Conservation (phyloP, 2,329 filamentous ascomycete species). For the Penicillium sp. region DNA sequence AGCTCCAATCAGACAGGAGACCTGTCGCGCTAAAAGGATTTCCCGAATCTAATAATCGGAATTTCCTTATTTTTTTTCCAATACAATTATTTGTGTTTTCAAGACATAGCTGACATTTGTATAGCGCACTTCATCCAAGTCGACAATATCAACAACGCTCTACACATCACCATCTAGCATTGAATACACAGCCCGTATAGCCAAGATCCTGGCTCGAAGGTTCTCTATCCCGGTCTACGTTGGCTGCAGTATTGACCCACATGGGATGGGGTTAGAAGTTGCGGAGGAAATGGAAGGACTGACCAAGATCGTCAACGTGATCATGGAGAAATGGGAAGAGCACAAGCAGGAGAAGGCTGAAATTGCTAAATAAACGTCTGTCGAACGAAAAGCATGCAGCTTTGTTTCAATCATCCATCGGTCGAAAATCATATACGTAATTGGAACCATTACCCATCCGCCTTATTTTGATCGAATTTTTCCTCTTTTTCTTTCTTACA, state of each 20-base stretch:
- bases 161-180: conserved; percentile 71
- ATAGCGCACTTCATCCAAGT: conserved; percentile 46
- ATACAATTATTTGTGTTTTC: too few species aligned
- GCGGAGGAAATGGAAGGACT: conserved; percentile 96
- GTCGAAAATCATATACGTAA: neutral
- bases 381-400: neutral
- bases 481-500: neutral
- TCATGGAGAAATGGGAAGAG: conserved; percentile 52
- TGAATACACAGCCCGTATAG: conserved; percentile 83
- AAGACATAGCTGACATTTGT: conserved; percentile 9
- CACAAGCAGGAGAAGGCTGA: conserved; percentile 6
- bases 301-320: conserved; percentile 68
- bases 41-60: neutral
- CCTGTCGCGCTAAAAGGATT: neutral
- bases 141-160: conserved; percentile 72
- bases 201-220: conserved; percentile 76
- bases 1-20: neutral
- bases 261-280: conserved; percentile 71
- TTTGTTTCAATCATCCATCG: neutral
- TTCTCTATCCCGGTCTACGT: conserved; percentile 80
- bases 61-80: neutral
- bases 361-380: neutral
- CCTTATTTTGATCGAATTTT: neutral
- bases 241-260: conserved; percentile 80
- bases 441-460: neutral